These are phyloP conservation scores for Leccinum truebloodii DNA, from an alignment of 768 basidiomycete genomes.

Conservation along the genomic window DNA sequence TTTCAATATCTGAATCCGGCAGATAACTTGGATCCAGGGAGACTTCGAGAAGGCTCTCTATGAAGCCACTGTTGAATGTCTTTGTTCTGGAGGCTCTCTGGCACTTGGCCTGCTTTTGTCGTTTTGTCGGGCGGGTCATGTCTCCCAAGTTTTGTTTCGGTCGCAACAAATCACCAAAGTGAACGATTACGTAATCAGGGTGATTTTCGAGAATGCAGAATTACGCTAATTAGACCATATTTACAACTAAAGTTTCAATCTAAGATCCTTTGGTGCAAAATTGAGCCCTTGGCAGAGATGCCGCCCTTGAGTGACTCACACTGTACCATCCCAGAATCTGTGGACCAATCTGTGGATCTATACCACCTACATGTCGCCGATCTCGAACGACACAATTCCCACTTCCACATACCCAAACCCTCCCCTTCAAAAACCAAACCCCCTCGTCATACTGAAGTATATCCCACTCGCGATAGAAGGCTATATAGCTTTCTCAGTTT, in stretches of 20 bases:
- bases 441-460: too few relatives aligned
- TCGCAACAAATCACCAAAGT: background rate
- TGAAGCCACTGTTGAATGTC: background rate
- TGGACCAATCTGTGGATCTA: too few relatives aligned
- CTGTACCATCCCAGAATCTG: too few relatives aligned
- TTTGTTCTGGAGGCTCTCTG: background rate
- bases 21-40: background rate
- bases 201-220: background rate
- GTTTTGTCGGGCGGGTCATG: background rate
- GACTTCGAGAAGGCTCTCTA: background rate
- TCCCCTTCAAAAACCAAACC: too few relatives aligned
- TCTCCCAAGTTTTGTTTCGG: background rate
- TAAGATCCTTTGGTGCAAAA: background rate
- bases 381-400: too few relatives aligned
- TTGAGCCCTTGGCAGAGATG: background rate
- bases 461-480: too few relatives aligned
- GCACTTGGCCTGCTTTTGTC: background rate
- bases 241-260: background rate
- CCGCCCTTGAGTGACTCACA: background rate
- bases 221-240: background rate
- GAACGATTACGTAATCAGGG: background rate
- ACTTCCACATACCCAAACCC: too few relatives aligned
- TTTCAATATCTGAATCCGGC: background rate
- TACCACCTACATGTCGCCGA: too few relatives aligned
- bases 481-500: too few relatives aligned